These are phyloP conservation scores for Thielaviopsis punctulata DNA, from an alignment of 2,329 filamentous ascomycete species.

Conservation along the genomic window DNA sequence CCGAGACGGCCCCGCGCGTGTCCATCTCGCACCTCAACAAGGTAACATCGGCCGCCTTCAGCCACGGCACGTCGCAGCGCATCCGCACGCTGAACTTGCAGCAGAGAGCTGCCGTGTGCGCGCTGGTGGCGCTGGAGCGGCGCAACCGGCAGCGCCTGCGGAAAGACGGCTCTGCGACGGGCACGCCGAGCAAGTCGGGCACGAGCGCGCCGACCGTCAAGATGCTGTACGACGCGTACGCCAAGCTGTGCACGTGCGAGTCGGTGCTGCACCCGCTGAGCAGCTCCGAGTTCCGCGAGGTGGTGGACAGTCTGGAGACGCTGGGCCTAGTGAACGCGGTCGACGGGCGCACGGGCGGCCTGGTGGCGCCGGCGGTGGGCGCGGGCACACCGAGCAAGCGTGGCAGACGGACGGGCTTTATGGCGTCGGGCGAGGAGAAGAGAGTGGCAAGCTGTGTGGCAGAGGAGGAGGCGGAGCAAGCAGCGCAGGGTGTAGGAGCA, in stretches of 20 bases:
- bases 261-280: conserved; percentile 81
- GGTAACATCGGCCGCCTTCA: conserved; percentile 76
- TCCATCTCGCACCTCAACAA: conserved; percentile 83
- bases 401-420: conserved; percentile 37
- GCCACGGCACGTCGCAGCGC: conserved; percentile 71
- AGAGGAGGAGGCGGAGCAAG: conserved; percentile 60
- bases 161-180: conserved; percentile 11
- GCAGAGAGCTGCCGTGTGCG: conserved; percentile 86
- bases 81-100: conserved; percentile 82
- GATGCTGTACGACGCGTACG: conserved; percentile 69
- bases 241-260: conserved; percentile 64
- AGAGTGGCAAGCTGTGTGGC: conserved; percentile 62
- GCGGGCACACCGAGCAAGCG: conserved; percentile 56
- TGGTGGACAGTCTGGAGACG: conserved; percentile 77
- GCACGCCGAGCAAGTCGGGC: conserved; percentile 43
- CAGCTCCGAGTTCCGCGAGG: conserved; percentile 84
- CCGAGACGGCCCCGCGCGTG: conserved; percentile 69
- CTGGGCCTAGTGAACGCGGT: conserved; percentile 58
- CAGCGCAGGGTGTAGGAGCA: conserved; percentile 44
- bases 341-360: conserved; percentile 53
- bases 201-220: conserved; percentile 60
- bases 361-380: conserved; percentile 26
- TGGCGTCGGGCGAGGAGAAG: conserved; percentile 50
- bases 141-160: conserved; percentile 35
- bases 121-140: conserved; percentile 73